Evolutionary conservation across 108 stramenopile species (phyloP).

Genomic region (Aurantiochytrium sp.): DNA sequence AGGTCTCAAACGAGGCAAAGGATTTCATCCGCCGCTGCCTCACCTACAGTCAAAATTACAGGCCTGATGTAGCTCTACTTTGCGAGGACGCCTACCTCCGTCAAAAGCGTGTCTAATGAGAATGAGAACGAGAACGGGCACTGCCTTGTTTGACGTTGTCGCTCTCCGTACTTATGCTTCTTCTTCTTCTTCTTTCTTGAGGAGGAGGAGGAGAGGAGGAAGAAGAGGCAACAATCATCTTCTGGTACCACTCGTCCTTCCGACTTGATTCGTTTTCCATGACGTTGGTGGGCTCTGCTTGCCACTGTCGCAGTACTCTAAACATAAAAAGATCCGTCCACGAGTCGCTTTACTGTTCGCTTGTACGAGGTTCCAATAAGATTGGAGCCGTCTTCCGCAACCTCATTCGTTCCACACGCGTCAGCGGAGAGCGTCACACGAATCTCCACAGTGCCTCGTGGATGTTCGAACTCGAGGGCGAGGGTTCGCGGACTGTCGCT

Average conservation of each 20-base stretch:
- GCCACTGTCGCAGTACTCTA: neutral
- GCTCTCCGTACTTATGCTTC: neutral
- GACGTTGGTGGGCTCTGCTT: neutral
- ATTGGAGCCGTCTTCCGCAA: neutral
- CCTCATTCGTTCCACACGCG: neutral
- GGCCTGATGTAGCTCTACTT: constrained; percentile 77
- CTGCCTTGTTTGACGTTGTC: neutral
- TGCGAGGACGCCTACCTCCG: constrained; percentile 68
- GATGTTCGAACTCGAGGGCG: neutral
- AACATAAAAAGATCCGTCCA: neutral
- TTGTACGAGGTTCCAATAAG: neutral
- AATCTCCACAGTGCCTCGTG: neutral
- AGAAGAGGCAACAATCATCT: too few species aligned
- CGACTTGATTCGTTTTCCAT: too few species aligned
- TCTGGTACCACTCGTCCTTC: too few species aligned
- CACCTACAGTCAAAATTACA: constrained; percentile 70
- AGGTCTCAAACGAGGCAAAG: constrained; percentile 79
- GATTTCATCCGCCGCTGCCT: constrained; percentile 82
- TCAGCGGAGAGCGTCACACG: neutral
- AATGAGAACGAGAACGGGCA: neutral
- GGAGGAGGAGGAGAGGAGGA: too few species aligned
- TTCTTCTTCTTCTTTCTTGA: neutral
- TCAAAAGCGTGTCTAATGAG: neutral
- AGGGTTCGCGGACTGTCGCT: neutral
- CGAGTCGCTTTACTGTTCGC: neutral